Base-by-base conservation (phyloP, 768 basidiomycete genomes). In the Tulasnella sp. region DNA sequence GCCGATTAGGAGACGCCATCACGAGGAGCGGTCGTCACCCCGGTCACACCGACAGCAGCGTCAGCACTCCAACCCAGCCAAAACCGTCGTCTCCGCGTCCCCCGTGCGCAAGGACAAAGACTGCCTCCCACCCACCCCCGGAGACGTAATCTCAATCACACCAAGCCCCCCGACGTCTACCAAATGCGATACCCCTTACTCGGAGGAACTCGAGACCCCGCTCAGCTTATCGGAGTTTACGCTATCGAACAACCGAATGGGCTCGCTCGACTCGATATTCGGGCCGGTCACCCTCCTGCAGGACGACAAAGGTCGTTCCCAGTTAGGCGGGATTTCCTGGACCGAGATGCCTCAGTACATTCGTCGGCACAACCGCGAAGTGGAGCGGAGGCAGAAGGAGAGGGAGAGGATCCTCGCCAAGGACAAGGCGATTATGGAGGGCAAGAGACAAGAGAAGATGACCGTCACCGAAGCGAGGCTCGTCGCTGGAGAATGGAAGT, bases 391-490 rank as follows among this genome's bases (percentile, higher is more conserved):
- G 32, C 29, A 67, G 61, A 67, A 67, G 61, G 61, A 67, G 61
- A 26, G 32, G 32, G 61, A 26, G 4, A 67, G 32, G 32, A 35
- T 35, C 32, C 6, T 67, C 61, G 61, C 61, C 29, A 67, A 67
- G 32, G 61, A 67, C 13, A 16, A 15, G 0, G 61, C 26, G 9
- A 29, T 67, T 5, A 13, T 0, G 11, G 32, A 67, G 0, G 11
- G 35, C 32, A 35, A 67, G 61, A 32, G 61, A 20, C 61, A 9
- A 26, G 61, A 67, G 29, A 67, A 67, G 61, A 67, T 67, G 61
- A 67, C 61, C 32, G 32, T 67, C 61, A 67, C 61, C 29, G 61
- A 67, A 35, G 61, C 61, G 61, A 67, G 61, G 61, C 61, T 67
- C 29, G 61, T 67, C 61, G 61, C 29, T 5, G 61, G 61, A 67